Conservation (phyloP, 75 land plant genomes). For the Picea sitchensis region DNA sequence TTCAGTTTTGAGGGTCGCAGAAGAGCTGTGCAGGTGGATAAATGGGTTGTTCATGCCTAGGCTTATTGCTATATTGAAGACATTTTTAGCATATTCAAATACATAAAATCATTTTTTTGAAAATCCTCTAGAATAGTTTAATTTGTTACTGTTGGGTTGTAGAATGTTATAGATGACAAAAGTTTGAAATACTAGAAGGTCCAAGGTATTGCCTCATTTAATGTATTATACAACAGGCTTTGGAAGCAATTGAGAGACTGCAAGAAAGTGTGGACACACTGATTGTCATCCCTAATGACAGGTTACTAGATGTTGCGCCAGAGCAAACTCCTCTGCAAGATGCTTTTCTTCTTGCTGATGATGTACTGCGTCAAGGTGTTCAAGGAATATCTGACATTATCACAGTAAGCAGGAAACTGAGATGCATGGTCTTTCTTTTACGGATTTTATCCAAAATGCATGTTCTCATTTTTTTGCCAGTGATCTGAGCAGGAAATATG, state of each 20-base stretch:
- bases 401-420: slow-evolving; percentile 48
- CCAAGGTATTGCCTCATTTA: background rate
- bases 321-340: slow-evolving; percentile 85
- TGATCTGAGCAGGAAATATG: background rate
- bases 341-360: slow-evolving; percentile 92
- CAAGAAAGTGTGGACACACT: slow-evolving; percentile 82
- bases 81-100: background rate
- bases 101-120: background rate
- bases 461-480: background rate
- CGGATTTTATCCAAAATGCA: background rate
- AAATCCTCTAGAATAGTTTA: background rate
- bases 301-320: slow-evolving; percentile 68
- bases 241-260: slow-evolving; percentile 83
- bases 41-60: background rate
- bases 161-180: background rate
- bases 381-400: slow-evolving; percentile 95
- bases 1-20: slow-evolving; percentile 96
- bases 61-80: background rate
- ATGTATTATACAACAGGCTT: slow-evolving; percentile 41
- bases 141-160: background rate
- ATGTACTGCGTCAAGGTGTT: slow-evolving; percentile 89
- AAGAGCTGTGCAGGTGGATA: slow-evolving; percentile 71
- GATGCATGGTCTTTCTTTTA: background rate
- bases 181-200: background rate
- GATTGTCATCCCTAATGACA: slow-evolving; percentile 92